phyloP scores from a whole-genome alignment of 768 basidiomycete species.

The Butyriboletus loyo region DNA sequence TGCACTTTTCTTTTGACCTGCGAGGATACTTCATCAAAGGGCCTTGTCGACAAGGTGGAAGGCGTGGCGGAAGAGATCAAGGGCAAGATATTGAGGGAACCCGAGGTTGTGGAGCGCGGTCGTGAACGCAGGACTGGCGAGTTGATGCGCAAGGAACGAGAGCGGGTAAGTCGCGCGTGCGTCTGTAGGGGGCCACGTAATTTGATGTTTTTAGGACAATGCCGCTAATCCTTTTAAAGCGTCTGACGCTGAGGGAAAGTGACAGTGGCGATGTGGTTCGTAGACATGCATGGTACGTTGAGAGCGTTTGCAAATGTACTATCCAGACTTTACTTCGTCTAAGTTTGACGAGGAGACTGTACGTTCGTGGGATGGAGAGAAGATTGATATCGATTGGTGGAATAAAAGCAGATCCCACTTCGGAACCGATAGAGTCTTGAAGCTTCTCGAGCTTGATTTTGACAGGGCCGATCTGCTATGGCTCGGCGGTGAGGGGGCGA shows the following conservation, averaged over 20 bases:
- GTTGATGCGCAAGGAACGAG: slow-evolving; percentile 35
- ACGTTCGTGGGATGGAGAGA: background rate
- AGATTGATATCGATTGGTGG: background rate
- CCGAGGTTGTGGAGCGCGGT: slow-evolving; percentile 37
- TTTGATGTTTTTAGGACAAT: slow-evolving; percentile 1
- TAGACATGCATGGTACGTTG: background rate
- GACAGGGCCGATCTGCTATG: no score
- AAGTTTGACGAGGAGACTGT: background rate
- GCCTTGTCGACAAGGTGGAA: slow-evolving; percentile 33
- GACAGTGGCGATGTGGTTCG: background rate
- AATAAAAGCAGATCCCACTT: background rate
- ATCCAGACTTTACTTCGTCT: background rate
- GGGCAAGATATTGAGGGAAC: slow-evolving; percentile 38
- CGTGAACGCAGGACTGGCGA: slow-evolving; percentile 39
- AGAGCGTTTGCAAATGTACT: background rate
- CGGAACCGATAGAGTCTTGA: no score
- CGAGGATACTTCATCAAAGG: slow-evolving; percentile 14
- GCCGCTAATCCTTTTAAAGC: slow-evolving; percentile 1
- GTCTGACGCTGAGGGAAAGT: background rate
- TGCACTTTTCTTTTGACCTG: background rate
- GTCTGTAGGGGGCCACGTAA: background rate
- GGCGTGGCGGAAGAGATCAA: slow-evolving; percentile 39
- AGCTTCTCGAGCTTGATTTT: no score
- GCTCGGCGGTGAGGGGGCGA: no score
- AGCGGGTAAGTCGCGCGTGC: slow-evolving; percentile 16